Evolutionary conservation across 2,329 filamentous ascomycete species (phyloP).

Genomic region (Aspergillus pseudoviridinutans): DNA sequence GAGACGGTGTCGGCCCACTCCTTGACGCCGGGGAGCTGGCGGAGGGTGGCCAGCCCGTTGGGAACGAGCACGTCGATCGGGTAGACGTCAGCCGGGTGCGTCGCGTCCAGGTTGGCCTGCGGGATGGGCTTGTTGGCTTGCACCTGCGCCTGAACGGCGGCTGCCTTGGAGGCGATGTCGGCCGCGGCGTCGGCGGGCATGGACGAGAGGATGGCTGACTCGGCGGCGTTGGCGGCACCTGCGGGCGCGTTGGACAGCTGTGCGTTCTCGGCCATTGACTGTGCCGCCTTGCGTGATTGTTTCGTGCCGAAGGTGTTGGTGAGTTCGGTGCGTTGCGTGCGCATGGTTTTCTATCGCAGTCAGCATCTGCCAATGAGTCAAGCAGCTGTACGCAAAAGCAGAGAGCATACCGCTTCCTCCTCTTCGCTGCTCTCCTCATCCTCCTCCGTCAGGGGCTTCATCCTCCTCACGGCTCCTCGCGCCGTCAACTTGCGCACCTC

Average conservation of each 20-base stretch:
- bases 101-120: constrained; percentile 38
- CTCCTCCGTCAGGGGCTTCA: constrained; percentile 22
- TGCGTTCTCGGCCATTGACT: constrained; percentile 46
- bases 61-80: constrained; percentile 41
- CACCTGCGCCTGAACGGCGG: constrained; percentile 38
- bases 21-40: constrained; percentile 38
- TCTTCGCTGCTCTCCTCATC: constrained; percentile 26
- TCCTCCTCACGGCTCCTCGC: constrained; percentile 43
- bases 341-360: constrained; percentile 30
- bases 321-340: constrained; percentile 39
- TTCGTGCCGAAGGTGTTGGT: constrained; percentile 50
- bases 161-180: constrained; percentile 29
- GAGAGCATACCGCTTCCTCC: constrained; percentile 25
- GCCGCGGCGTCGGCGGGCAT: constrained; percentile 34
- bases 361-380: not conserved
- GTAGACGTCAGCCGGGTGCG: constrained; percentile 46
- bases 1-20: constrained; percentile 41
- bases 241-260: constrained; percentile 40
- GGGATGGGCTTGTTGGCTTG: constrained; percentile 47
- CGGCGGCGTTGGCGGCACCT: constrained; percentile 34
- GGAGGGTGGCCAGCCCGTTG: constrained; percentile 38
- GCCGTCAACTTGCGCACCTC: constrained; percentile 53
- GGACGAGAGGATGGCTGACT: constrained; percentile 41
- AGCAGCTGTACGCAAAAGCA: not conserved
- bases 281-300: constrained; percentile 47